Evolutionary conservation across 179 eudicot species (phyloP).

Genomic region (Carnegiea gigantea): DNA sequence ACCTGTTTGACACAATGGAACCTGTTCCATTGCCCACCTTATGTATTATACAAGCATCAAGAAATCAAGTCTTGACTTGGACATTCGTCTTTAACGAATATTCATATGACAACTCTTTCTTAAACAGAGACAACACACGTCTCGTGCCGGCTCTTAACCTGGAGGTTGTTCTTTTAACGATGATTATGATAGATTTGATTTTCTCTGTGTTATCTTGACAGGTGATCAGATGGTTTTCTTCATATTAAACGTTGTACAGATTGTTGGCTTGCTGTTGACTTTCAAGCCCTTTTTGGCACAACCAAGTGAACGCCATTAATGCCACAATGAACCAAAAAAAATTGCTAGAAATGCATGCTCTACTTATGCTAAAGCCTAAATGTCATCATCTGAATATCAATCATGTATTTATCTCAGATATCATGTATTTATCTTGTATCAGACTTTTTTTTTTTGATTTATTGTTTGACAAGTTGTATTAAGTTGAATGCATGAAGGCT

Average conservation of each 20-base stretch:
- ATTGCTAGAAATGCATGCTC: neutral
- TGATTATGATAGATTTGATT: neutral
- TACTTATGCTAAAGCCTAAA: too few species aligned
- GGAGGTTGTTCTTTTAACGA: neutral
- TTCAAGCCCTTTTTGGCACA: neutral
- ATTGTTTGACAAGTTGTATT: too few species aligned
- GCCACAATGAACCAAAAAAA: neutral
- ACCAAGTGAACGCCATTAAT: neutral
- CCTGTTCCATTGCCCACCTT: too few species aligned
- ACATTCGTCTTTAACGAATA: neutral
- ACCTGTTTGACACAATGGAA: too few species aligned
- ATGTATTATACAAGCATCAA: neutral
- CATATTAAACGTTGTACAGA: neutral
- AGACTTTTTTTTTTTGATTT: too few species aligned
- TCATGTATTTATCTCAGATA: too few species aligned
- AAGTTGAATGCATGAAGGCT: too few species aligned
- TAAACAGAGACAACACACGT: neutral
- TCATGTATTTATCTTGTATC: too few species aligned
- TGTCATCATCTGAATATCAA: too few species aligned
- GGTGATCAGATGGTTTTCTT: constrained; percentile 6
- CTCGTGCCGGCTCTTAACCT: neutral
- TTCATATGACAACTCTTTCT: neutral
- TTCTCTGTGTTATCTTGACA: neutral
- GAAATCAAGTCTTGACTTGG: neutral
- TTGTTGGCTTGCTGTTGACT: neutral